Evolutionary conservation across 148 eudicot species (phyloP).

Genomic region (Linanthus parryae): DNA sequence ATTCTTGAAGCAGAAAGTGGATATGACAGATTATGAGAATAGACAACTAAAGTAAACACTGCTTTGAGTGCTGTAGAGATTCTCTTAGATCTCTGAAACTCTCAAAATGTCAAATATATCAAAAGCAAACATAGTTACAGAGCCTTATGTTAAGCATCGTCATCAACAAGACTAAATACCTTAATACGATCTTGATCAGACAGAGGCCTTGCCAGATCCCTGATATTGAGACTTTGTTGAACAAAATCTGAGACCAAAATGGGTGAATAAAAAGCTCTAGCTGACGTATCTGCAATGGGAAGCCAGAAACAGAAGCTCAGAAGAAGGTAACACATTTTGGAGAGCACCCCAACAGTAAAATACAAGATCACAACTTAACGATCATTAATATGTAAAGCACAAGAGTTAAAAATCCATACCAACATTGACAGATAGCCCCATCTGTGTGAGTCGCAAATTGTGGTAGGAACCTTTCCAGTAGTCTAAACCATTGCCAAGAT

Average conservation of each 20-base stretch:
- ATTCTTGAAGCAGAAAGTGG: no score
- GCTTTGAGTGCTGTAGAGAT: no score
- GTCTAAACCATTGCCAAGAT: conserved; percentile 51
- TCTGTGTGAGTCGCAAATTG: conserved; percentile 80
- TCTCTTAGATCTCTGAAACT: no score
- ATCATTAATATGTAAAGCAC: neutral
- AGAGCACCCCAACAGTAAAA: neutral
- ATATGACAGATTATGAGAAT: no score
- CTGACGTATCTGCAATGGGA: conserved; percentile 58
- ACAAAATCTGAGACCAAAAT: conserved; percentile 43
- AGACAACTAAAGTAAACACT: no score
- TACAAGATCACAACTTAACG: neutral
- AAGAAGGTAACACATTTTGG: neutral
- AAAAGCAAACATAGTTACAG: no score
- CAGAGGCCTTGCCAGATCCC: conserved; percentile 33
- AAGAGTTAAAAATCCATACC: conserved; percentile 30
- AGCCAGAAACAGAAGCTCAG: neutral
- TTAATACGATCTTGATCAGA: conserved; percentile 47
- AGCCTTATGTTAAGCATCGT: no score
- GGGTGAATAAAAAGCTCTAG: conserved; percentile 59
- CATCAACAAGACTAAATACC: conserved; percentile 37
- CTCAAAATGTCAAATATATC: no score
- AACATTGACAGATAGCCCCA: conserved; percentile 75
- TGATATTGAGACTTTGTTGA: conserved; percentile 24
- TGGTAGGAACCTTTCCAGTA: conserved; percentile 85